A percentile compares a stretch with the other conserved stretches of the same genome.
Conservation (phyloP, 345 rosid species). For the Alliaria petiolata region DNA sequence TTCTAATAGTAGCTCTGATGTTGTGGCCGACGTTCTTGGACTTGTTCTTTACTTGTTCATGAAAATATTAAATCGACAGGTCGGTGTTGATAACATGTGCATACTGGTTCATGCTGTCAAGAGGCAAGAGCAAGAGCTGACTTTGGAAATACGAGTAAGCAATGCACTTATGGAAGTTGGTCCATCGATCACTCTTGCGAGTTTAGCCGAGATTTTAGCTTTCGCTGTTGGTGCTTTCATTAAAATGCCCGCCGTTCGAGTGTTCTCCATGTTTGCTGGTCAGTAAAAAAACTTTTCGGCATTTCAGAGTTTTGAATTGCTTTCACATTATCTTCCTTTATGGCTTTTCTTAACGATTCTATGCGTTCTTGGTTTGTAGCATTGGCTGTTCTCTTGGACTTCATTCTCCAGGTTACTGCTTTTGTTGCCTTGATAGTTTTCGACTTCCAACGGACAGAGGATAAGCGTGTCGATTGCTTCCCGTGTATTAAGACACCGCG, state of each 20-base stretch:
- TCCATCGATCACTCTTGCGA: constrained; percentile 97
- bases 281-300: constrained; percentile 13
- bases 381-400: constrained; percentile 91
- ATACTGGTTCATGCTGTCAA: constrained; percentile 94
- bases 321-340: not conserved
- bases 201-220: constrained; percentile 87
- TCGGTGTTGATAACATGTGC: constrained; percentile 99
- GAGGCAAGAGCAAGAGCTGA: constrained; percentile 77
- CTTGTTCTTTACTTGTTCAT: not conserved
- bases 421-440: constrained; percentile 92
- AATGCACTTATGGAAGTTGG: constrained; percentile 98
- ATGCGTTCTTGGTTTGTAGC: constrained; percentile 53
- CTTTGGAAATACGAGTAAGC: constrained; percentile 79
- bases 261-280: constrained; percentile 99
- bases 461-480: constrained; percentile 81
- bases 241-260: constrained; percentile 97
- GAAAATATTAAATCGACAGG: constrained; percentile 44
- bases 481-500: constrained; percentile 66
- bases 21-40: not conserved
- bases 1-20: not conserved
- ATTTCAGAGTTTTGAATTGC: not conserved
- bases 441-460: constrained; percentile 77
- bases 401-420: constrained; percentile 94
- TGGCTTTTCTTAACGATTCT: constrained; percentile 3
- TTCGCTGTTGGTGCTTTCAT: constrained; percentile 96